phyloP scores from a whole-genome alignment of 805 yeast species.

The Ogataea dorogensis region DNA sequence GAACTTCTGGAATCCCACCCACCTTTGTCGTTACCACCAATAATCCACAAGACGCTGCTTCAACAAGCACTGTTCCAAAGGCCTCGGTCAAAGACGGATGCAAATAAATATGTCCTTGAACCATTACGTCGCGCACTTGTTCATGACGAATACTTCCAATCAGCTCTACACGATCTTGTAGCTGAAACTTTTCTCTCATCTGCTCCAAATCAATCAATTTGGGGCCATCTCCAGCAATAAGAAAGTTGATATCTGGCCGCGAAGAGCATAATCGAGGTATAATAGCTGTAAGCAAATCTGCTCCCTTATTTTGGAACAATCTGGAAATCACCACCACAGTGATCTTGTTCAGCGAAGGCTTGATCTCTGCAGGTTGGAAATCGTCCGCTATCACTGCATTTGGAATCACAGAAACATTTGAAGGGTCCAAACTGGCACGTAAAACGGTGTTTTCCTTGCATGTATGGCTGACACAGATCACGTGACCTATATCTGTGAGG shows the following conservation, averaged over 20 bases:
- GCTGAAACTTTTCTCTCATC: slow-evolving; percentile 80
- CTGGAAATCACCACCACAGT: slow-evolving; percentile 91
- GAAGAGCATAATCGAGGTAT: slow-evolving; percentile 77
- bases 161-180: slow-evolving; percentile 84
- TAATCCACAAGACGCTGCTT: slow-evolving; percentile 95
- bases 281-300: slow-evolving; percentile 78
- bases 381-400: slow-evolving; percentile 89
- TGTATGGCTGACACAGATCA: slow-evolving; percentile 94
- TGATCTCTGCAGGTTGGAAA: slow-evolving; percentile 51
- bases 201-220: slow-evolving; percentile 91
- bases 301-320: slow-evolving; percentile 94
- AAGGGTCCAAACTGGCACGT: slow-evolving; percentile 79
- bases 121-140: slow-evolving; percentile 88
- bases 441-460: slow-evolving; percentile 94
- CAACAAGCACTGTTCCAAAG: slow-evolving; percentile 94
- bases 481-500: slow-evolving; percentile 82
- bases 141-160: slow-evolving; percentile 90
- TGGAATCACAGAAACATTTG: slow-evolving; percentile 83
- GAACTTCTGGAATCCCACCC: slow-evolving; percentile 96
- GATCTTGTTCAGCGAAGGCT: slow-evolving; percentile 42
- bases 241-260: slow-evolving; percentile 64
- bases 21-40: slow-evolving; percentile 92
- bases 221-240: slow-evolving; percentile 98
- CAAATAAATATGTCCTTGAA: slow-evolving; percentile 86
- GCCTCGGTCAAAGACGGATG: slow-evolving; percentile 97